A percentile compares a stretch with the other conserved stretches of the same genome.
Conservation (phyloP, 2,329 filamentous ascomycete species). For the Ophiocordyceps camponoti-saundersi region DNA sequence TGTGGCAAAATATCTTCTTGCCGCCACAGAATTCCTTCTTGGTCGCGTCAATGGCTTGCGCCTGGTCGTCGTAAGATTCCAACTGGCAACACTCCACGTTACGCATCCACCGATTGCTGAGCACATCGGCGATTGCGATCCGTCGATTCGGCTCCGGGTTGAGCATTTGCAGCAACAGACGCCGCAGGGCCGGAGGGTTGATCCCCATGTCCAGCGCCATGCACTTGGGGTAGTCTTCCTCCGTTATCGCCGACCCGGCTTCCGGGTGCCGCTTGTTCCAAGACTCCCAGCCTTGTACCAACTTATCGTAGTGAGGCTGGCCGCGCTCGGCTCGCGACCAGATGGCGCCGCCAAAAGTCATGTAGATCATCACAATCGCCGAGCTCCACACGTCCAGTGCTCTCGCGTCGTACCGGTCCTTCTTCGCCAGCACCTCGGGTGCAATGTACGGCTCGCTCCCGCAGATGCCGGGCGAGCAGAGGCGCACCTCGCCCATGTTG, state of each 20-base stretch:
- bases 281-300: constrained; percentile 50
- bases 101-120: constrained; percentile 57
- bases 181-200: constrained; percentile 50
- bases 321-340: constrained; percentile 52
- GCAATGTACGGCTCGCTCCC: constrained; percentile 78
- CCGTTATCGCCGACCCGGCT: constrained; percentile 22
- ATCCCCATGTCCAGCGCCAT: constrained; percentile 46
- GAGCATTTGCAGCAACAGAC: constrained; percentile 64
- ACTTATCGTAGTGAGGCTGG: constrained; percentile 43
- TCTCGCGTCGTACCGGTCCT: constrained; percentile 51
- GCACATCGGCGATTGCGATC: constrained; percentile 49
- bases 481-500: constrained; percentile 52
- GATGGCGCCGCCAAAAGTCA: constrained; percentile 54
- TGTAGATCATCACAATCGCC: constrained; percentile 65
- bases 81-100: constrained; percentile 64
- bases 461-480: constrained; percentile 66
- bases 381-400: constrained; percentile 76
- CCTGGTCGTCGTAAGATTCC: constrained; percentile 50
- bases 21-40: constrained; percentile 29
- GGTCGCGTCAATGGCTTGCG: constrained; percentile 42
- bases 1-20: constrained; percentile 41
- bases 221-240: constrained; percentile 49
- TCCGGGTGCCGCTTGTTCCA: constrained; percentile 40
- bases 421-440: constrained; percentile 63
- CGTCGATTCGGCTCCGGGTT: constrained; percentile 60